Evolutionary conservation across 805 yeast genomes (phyloP), one percentile per base, ranked within the genome.

Genomic region (Zygoascus ofunaensis): DNA sequence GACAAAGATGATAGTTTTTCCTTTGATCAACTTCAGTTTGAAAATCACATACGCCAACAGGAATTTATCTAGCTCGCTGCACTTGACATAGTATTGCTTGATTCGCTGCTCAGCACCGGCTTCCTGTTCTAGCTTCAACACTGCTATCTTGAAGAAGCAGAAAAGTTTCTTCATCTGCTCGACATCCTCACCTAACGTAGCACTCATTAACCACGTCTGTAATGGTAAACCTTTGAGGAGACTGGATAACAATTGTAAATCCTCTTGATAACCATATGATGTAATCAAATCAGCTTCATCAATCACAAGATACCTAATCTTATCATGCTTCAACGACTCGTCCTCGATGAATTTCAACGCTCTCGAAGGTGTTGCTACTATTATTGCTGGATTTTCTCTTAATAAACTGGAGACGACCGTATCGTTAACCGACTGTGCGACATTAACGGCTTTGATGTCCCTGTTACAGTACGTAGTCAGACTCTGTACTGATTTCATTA

Each of bases 191-290:
- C 79, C 84, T 47, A 92, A 68, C 3, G 98, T 92, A 2, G 98
- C 98, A 64, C 95, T 84, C 97, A 92, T 92, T 53, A 92, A 68
- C 64, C 87, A 92, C 2, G 92, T 80, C 66, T 92, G 98, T 53
- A 41, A 38, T 30, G 32, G 15, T 47, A 75, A 77, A 50, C 82
- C 82, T 58, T 79, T 80, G 48, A 87, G 87, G 50, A 89, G 65
- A 21, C 72, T 69, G 5, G 82, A 72, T 50, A 92, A 73, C 55
- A 73, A 74, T 35, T 74, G 68, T 50, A 90, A 70, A 64, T 92
- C 98, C 5, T 86, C 94, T 52, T 79, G 76, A 61, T 92, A 87
- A 20, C 98, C 98, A 62, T 84, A 92, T 1, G 94, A 82, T 41
- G 86, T 66, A 39, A 92, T 77, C 54, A 92, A 72, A 66, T 92